Evolutionary conservation across 83 land plant species (phyloP).

Genomic region (Larix sibirica): DNA sequence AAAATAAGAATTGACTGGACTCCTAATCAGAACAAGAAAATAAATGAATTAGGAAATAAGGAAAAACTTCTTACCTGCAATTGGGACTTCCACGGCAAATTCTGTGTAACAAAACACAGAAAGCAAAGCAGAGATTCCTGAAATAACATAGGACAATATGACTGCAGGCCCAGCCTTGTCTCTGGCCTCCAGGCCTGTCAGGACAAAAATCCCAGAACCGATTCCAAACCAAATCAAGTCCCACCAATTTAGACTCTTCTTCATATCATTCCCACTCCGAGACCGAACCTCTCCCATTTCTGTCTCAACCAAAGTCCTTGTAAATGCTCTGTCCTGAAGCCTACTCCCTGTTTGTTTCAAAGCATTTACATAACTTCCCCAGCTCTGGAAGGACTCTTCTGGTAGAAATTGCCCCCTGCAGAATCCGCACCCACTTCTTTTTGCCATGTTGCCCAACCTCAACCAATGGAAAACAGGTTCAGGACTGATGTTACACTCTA

Average conservation of each 20-base stretch:
- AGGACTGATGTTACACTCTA: too few relatives aligned
- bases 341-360: conserved; percentile 6
- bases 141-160: conserved; percentile 35
- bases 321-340: neutral
- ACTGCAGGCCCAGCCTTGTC: conserved; percentile 43
- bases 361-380: conserved; percentile 12
- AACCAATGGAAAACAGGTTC: too few relatives aligned
- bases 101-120: conserved; percentile 62
- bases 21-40: too few relatives aligned
- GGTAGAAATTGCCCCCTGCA: neutral
- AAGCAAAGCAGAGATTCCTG: conserved; percentile 49
- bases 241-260: conserved; percentile 39
- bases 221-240: conserved; percentile 49
- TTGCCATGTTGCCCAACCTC: too few relatives aligned
- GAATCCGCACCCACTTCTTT: too few relatives aligned
- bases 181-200: conserved; percentile 43
- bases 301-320: conserved; percentile 4
- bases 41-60: neutral
- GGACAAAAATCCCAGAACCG: conserved; percentile 54
- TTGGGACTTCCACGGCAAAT: conserved; percentile 36
- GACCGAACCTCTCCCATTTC: conserved; percentile 27
- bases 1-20: too few relatives aligned
- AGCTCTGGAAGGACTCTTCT: conserved; percentile 25
- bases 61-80: conserved; percentile 23
- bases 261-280: conserved; percentile 33